Base-by-base conservation (phyloP, 148 eudicot species). In the Spergularia bocconei region DNA sequence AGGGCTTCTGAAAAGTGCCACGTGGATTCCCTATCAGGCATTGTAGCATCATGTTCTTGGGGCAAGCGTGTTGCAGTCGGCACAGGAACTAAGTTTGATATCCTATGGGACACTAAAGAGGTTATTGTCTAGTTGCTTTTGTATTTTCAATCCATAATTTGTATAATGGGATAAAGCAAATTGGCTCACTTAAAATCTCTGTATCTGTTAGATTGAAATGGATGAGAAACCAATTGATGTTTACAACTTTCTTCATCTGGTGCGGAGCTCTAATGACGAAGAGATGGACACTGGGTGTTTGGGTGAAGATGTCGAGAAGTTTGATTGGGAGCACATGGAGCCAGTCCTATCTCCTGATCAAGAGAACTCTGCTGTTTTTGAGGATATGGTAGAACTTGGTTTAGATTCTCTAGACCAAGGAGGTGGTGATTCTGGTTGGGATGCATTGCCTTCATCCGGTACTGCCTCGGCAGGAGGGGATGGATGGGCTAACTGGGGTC, bases 1-100 rank as follows among this genome's bases (percentile, higher is more conserved):
- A 91, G 84, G 77, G 97, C 99, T 69, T 97, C 99, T 71, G 97
- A 95, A 77, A 95, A 95, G 79, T 83, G 98, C 67, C 96, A 95
- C 65, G 84, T 84, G 20, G 99, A 95, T 75, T 83, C 91, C 19
- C 75, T 95, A 66, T 76, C 96, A 5, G 91, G 99, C 81, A 89
- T 95, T 62, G 99, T 95, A 33, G 99, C 88, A 69, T 91, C 99
- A 44, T 95, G 99, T 77, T 88, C 97, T 12, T 95, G 99, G 99
- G 99, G 99, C 7, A 95, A 92, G 83, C 97, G 82, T 74, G 99
- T 95, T 59, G 86, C 97, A 75, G 92, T 95, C 68, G 99, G 99
- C 47, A 95, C 98, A 4, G 99, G 99, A 56, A 82, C 92, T n/a
- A 80, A 83, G 60, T 95, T 95, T 69, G 97, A 95, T 55, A 33